Conservation (phyloP, 225 moss, liverwort and hornwort genomes). For the Anthoceros angustus region DNA sequence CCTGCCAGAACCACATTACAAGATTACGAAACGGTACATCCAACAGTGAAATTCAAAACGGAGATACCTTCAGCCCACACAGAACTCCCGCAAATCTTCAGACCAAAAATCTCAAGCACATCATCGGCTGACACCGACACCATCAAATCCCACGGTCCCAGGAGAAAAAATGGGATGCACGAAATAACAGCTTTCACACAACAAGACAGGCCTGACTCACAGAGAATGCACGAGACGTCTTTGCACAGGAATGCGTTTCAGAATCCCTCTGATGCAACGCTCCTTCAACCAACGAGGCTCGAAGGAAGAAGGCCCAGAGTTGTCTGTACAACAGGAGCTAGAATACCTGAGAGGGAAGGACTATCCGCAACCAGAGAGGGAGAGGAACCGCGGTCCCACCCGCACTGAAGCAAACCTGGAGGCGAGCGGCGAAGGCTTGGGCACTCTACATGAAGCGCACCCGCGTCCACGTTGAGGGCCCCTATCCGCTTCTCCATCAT, state of each 20-base stretch:
- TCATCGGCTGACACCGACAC: no score
- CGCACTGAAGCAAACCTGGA: no score
- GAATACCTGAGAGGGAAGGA: neutral
- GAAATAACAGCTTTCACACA: no score
- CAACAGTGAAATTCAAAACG: neutral
- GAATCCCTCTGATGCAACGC: no score
- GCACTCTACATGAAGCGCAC: neutral
- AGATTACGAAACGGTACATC: neutral
- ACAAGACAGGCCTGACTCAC: no score
- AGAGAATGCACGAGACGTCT: no score
- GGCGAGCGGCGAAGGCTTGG: no score
- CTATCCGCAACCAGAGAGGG: slow-evolving; percentile 5
- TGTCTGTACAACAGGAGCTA: neutral
- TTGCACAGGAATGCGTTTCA: no score
- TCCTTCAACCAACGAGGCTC: no score
- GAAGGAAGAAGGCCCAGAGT: neutral
- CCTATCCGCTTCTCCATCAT: neutral
- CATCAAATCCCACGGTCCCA: no score
- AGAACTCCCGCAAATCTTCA: neutral
- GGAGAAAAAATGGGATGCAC: no score
- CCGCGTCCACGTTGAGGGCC: slow-evolving; percentile 2
- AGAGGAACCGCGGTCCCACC: slow-evolving; percentile 1
- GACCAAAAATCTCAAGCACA: neutral
- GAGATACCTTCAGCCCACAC: neutral
- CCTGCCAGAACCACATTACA: neutral